Base-by-base conservation (phyloP, 768 basidiomycete genomes). In the Xerocomus spinulosus region DNA sequence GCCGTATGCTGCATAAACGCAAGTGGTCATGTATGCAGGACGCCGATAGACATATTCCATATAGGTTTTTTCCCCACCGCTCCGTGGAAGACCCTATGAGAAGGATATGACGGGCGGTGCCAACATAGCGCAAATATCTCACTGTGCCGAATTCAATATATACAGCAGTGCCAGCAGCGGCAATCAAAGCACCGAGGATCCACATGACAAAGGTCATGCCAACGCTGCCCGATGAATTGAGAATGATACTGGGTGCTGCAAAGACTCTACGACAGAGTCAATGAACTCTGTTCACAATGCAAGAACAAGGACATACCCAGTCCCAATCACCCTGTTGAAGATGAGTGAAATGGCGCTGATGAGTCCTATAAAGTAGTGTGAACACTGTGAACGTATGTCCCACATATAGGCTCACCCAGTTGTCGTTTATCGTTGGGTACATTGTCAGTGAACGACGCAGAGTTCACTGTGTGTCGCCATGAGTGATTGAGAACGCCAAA, bases 111-210 rank as follows among this genome's bases (percentile, higher is more conserved):
- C 15, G 3, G 17, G 25, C 18, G 3, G 9, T 35, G n/a, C 12
- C 24, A 10, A n/a, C 9, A 8, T 26, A 14, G 14, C 5, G 2
- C 3, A 43, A 26, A 45, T 5, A 24, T 41, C 73, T 52, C 49
- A 85, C 85, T 21, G 85, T 86, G 20, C 86, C 85, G 17, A 85
- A 73, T 60, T 87, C 86, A n/a, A 87, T 72, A 53, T 81, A 88
- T 3, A 87, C 85, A 0, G 78, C 74, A 2, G 84, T 84, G 4
- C 86, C 86, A 29, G 78, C 75, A 0, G 77, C 73, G 2, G 86
- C 83, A 32, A 87, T 75, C 24, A 74, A 57, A 4, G 85, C 78
- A 0, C 85, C 86, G 6, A 85, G 57, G 15, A 86, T 65, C 86
- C 86, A 88, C 79, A 86, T 80, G 9, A 80, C 43, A 20, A 88